Conservation (phyloP, 495 filamentous ascomycete species). For the Tuber aestivum region DNA sequence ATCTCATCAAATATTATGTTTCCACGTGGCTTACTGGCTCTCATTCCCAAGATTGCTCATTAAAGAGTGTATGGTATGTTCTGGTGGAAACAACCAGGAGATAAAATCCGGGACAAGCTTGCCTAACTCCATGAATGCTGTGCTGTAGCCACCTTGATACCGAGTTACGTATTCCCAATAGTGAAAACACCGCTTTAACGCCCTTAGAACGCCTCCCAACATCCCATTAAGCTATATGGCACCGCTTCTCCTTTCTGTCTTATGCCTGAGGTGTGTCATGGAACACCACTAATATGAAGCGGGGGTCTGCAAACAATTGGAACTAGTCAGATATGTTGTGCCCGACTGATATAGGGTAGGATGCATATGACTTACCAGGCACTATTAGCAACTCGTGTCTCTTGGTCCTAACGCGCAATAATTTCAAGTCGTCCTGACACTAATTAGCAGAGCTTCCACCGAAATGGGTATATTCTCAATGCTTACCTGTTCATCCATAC, state of each 20-base stretch:
- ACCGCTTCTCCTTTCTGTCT: neutral
- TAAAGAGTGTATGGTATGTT: neutral
- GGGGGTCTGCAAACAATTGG: constrained; percentile 20
- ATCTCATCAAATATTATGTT: neutral
- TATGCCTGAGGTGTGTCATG: constrained; percentile 40
- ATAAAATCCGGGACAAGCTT: neutral
- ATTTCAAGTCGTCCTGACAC: constrained; percentile 34
- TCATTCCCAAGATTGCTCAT: constrained; percentile 2
- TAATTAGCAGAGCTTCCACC: constrained; percentile 5
- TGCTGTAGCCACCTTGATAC: neutral
- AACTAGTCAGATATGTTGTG: neutral
- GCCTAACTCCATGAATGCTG: neutral
- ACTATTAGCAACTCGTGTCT: constrained; percentile 57
- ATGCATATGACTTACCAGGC: constrained; percentile 43
- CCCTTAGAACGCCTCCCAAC: constrained; percentile 26
- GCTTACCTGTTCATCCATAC: constrained; percentile 37
- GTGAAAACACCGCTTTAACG: constrained; percentile 18
- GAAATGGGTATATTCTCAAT: neutral
- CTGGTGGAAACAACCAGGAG: neutral
- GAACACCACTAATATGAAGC: constrained; percentile 41
- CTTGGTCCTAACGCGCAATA: constrained; percentile 45
- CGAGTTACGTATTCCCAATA: neutral
- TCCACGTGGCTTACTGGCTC: neutral
- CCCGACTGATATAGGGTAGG: neutral
- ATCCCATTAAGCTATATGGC: constrained; percentile 7